Evolutionary conservation across 768 basidiomycete genomes (phyloP).

Genomic region (Mrakia frigida): DNA sequence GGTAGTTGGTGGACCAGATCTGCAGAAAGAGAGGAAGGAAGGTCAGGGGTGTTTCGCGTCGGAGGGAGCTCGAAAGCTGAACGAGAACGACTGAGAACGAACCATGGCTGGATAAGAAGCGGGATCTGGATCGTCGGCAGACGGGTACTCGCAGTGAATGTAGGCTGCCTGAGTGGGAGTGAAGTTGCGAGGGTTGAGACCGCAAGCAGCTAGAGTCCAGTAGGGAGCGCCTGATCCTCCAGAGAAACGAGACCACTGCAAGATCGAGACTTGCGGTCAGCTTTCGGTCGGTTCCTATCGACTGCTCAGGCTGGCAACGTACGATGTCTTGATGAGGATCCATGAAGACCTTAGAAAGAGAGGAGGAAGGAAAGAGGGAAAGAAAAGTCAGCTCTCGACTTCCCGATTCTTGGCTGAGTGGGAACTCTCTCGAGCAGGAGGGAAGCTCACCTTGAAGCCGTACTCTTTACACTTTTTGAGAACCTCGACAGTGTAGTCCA

Average conservation of each 20-base stretch:
- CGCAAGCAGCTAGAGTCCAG: conserved; percentile 29
- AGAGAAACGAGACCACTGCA: conserved; percentile 32
- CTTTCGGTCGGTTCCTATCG: not conserved
- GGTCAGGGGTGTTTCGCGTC: not conserved
- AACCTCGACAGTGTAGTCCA: conserved; percentile 82
- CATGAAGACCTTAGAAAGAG: conserved; percentile 57
- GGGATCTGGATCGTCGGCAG: conserved; percentile 60
- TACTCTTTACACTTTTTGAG: conserved; percentile 86
- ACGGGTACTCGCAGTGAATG: conserved; percentile 82
- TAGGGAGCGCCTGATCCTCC: conserved; percentile 31
- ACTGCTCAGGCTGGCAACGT: conserved; percentile 42
- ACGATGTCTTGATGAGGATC: conserved; percentile 96
- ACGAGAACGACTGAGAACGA: not conserved
- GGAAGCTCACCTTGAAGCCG: conserved; percentile 60
- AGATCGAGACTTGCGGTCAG: not conserved
- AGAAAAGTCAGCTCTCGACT: conserved; percentile 2
- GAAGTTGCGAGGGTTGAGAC: conserved; percentile 52
- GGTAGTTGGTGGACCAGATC: conserved; percentile 93
- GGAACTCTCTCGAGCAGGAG: not conserved
- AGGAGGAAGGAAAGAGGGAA: not conserved
- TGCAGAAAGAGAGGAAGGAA: not conserved
- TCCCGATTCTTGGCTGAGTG: not conserved
- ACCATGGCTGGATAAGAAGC: conserved; percentile 75
- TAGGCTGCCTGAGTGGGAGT: conserved; percentile 79
- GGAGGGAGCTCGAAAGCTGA: not conserved